phyloP scores from a whole-genome alignment of 257 asterid genomes.

The Solanum neorickii region DNA sequence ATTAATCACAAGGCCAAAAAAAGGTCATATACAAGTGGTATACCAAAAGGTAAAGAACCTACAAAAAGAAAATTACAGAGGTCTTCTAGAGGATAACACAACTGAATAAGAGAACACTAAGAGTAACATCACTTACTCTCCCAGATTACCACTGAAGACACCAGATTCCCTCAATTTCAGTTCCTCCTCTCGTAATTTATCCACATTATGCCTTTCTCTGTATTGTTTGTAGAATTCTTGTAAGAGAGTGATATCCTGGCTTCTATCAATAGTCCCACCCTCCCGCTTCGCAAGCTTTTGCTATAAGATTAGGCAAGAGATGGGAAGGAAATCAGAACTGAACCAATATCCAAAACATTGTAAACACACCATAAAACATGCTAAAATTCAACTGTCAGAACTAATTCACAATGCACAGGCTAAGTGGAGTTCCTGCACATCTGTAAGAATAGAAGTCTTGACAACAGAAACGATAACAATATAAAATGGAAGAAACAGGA shows the following conservation, averaged over 20 bases:
- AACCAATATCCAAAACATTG: neutral
- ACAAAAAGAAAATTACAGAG: neutral
- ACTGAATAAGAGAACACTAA: neutral
- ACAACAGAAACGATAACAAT: neutral
- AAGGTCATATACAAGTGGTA: neutral
- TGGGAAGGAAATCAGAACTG: neutral
- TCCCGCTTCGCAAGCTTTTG: conserved; percentile 93
- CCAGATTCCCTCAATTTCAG: conserved; percentile 86
- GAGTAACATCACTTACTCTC: conserved; percentile 68
- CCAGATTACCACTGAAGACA: conserved; percentile 81
- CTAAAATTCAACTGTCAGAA: neutral
- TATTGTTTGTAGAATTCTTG: conserved; percentile 73
- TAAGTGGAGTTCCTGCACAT: neutral
- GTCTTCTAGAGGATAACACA: neutral
- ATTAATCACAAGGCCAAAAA: neutral
- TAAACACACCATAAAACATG: neutral
- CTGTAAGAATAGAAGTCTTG: neutral
- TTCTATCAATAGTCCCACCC: conserved; percentile 81
- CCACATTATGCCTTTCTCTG: conserved; percentile 68
- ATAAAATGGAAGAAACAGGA: neutral
- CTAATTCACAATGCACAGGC: neutral
- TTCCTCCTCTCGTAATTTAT: conserved; percentile 82
- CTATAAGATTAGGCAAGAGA: conserved; percentile 31
- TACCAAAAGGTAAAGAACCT: neutral
- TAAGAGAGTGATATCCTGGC: conserved; percentile 79